Base-by-base conservation (phyloP, 805 yeast genomes). In the Ogataea sp. region DNA sequence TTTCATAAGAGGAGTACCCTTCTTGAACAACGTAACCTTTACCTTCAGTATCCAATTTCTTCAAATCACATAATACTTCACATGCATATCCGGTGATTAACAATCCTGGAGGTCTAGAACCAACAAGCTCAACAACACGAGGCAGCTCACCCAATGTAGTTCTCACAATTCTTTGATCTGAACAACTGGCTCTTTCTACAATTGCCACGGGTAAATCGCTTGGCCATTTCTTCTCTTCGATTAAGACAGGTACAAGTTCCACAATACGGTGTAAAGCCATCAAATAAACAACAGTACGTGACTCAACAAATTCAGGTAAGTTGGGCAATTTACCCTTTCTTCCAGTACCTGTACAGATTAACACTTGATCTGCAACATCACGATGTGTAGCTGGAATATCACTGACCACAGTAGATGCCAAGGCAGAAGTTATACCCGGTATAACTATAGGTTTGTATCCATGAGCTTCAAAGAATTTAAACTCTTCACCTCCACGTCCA, bases 401-500 rank as follows among this genome's bases (percentile, higher is more conserved):
- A 0, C 96, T 80, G 33, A 78, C 70, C 14, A 86, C 80, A 0
- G 96, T 88, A 0, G 96, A 89, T 0, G 95, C 83, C 35, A 90
- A 68, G 0, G 97, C 94, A 3, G 96, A 85, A 5, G 95, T 80
- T 39, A 90, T 70, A 2, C 97, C 97, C 0, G 97, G 90, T 10
- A 90, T 54, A 2, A 90, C 96, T 5, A 58, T 50, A 14, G 96
- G 95, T 16, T 58, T 67, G 50, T 53, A 86, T 0, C 95, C 96
- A 50, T 81, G 73, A 18, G 67, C 51, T 23, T 68, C 52, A 59
- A 90, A 90, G 55, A 68, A 89, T 9, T 75, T 51, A 56, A 59
- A 85, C 53, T 90, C 97, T 62, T 90, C 97, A 31, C 96, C 96
- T 33, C 97, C 97, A 46, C 97, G 76, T 3, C 97, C 97, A 57